A percentile compares a stretch with the other conserved stretches of the same genome.
Conservation (phyloP, 371 early-diverging fungal genomes). For the Mortierella sp. region DNA sequence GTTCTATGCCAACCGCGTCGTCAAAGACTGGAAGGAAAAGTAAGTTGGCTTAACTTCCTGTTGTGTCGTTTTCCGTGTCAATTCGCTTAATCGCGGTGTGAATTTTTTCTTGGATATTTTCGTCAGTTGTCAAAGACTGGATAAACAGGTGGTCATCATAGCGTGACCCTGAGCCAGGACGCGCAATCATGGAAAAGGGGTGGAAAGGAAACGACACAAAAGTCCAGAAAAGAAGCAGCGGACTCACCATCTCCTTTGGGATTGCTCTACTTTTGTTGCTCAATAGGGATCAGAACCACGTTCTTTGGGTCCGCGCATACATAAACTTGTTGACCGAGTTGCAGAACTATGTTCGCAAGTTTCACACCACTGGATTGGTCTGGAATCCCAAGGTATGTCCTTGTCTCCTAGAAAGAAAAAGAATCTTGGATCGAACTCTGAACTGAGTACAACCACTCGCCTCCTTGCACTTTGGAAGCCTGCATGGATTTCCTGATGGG, state of each 20-base stretch:
- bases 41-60: conserved; percentile 46
- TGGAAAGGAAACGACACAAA: background rate
- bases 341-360: conserved; percentile 87
- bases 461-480: background rate
- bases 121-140: conserved; percentile 1
- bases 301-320: conserved; percentile 87
- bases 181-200: background rate
- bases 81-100: background rate
- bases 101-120: background rate
- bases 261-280: conserved; percentile 10
- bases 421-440: background rate
- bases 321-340: conserved; percentile 79
- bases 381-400: conserved; percentile 87
- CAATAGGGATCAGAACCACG: conserved; percentile 82
- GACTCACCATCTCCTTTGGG: background rate
- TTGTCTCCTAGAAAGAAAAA: conserved; percentile 2
- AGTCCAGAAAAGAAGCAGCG: background rate
- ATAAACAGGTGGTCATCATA: conserved; percentile 10
- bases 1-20: conserved; percentile 93
- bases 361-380: conserved; percentile 90
- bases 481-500: background rate
- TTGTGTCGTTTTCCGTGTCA: conserved; percentile 7
- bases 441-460: background rate
- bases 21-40: conserved; percentile 93
- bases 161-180: background rate